Percentiles rank a stretch among this genome's conserved stretches.
Conservation (phyloP, 2,329 filamentous ascomycete species). For the Grosmannia clavigera region DNA sequence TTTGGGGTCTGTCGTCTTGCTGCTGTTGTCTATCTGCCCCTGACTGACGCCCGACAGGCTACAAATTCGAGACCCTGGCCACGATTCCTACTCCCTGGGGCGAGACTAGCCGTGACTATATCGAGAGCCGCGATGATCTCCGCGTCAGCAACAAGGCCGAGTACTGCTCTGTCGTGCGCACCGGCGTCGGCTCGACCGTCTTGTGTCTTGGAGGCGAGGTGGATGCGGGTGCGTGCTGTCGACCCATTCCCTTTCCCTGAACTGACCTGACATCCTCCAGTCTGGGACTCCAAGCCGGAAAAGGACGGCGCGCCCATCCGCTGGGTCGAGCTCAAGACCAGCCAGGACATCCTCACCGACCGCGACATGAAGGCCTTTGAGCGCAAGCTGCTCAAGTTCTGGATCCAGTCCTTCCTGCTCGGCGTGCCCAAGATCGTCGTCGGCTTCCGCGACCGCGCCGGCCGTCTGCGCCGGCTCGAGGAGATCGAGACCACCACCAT, state of each 20-base stretch:
- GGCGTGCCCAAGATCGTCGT: constrained; percentile 88
- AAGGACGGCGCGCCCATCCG: constrained; percentile 57
- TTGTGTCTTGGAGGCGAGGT: constrained; percentile 88
- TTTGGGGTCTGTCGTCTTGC: constrained; percentile 54
- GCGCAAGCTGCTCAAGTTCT: constrained; percentile 86
- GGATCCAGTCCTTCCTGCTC: constrained; percentile 91
- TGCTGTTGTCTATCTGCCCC: not conserved
- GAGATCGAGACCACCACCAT: constrained; percentile 72
- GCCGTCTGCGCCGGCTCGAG: constrained; percentile 59
- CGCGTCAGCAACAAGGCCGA: constrained; percentile 82
- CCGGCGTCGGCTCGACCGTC: constrained; percentile 63
- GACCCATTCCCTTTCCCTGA: too few species aligned
- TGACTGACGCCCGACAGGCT: constrained; percentile 41
- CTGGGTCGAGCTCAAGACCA: constrained; percentile 93
- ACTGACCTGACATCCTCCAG: constrained; percentile 24
- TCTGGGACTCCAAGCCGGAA: constrained; percentile 72
- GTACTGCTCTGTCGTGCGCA: constrained; percentile 89
- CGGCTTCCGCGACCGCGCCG: constrained; percentile 65
- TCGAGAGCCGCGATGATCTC: constrained; percentile 60
- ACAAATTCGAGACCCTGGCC: constrained; percentile 88
- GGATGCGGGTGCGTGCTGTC: constrained; percentile 54
- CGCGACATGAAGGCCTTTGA: constrained; percentile 67
- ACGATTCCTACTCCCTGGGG: constrained; percentile 66
- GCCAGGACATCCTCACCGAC: constrained; percentile 55
- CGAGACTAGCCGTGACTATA: constrained; percentile 58